Base-by-base conservation (phyloP, 441 rosid genomes). In the Heliophila coronopifolia region DNA sequence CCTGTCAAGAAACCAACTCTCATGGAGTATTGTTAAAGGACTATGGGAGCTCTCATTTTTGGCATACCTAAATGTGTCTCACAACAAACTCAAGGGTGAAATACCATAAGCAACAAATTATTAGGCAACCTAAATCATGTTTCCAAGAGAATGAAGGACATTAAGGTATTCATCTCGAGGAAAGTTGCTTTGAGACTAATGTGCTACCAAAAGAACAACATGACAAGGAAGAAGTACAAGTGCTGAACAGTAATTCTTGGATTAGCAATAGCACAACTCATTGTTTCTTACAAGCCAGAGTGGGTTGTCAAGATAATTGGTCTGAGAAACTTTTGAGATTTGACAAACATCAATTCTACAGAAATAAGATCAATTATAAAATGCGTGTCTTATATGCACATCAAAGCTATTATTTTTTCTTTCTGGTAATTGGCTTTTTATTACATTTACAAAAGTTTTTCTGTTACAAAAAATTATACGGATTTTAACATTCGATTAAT, bases 121-220 rank as follows among this genome's bases (percentile, higher is more conserved):
- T 5, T 24, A 32, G 84, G 22, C 81, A 79, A 40, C 1, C 24
- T 2, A 6, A 3, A 7, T 6, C 7, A 20, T 73, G 79, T 0
- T 80, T 37, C 1, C 40, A 38, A 69, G 19, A 39, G 39, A 48
- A 48, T 20, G 40, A 2, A 0, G 63, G 73, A 24, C 45, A 77
- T 6, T 81, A 87, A 25, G 95, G 95, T 9, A 0, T 0, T 1
- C 87, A 58, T 9, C 57, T 73, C 20, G 1, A 22, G 1, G 49
- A 10, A 54, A 47, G 0, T 0, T 78, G 81, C 68, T 5, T 54
- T 9, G 0, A 6, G 2, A 9, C 6, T 0, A n/a, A n/a, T n/a
- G n/a, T n/a, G n/a, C n/a, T n/a, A n/a, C 43, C 44, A 12, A 4
- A 23, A 9, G 30, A 18, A 2, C 48, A 46, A 4, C 46, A 54